phyloP scores from a whole-genome alignment of 129 eudicot species.

The Chrysanthemum lavandulifolium region DNA sequence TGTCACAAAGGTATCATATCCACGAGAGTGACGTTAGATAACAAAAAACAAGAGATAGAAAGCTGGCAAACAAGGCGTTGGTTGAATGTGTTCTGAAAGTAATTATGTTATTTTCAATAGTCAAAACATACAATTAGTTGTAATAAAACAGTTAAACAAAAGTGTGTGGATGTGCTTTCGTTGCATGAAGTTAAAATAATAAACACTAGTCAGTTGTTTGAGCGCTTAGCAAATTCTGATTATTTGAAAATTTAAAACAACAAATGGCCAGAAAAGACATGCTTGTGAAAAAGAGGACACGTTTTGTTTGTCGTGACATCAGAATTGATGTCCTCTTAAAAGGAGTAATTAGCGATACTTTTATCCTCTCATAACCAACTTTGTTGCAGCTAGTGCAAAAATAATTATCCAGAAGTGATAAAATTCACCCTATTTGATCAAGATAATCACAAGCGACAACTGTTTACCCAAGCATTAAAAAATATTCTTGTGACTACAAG shows the following conservation, averaged over 20 bases:
- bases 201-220: not conserved
- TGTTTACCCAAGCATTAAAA: not conserved
- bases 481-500: not conserved
- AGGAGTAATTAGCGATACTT: not conserved
- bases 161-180: slow-evolving; percentile 1
- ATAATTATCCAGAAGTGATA: not conserved
- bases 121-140: not conserved
- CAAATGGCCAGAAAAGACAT: not conserved
- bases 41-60: not conserved
- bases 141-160: not conserved
- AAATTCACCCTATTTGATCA: not conserved
- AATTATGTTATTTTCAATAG: not conserved
- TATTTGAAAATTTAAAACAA: not conserved
- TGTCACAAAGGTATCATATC: slow-evolving; percentile 35
- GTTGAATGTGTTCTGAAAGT: not conserved
- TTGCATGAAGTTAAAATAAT: not conserved
- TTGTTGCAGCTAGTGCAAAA: slow-evolving; percentile 1
- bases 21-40: slow-evolving; percentile 14
- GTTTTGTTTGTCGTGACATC: not conserved
- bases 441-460: not conserved
- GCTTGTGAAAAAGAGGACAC: not conserved
- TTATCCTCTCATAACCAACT: not conserved
- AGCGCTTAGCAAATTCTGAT: not conserved
- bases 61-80: not conserved
- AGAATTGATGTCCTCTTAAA: not conserved